phyloP scores from a whole-genome alignment of 208 protist species.

The Borovskyia barvae region DNA sequence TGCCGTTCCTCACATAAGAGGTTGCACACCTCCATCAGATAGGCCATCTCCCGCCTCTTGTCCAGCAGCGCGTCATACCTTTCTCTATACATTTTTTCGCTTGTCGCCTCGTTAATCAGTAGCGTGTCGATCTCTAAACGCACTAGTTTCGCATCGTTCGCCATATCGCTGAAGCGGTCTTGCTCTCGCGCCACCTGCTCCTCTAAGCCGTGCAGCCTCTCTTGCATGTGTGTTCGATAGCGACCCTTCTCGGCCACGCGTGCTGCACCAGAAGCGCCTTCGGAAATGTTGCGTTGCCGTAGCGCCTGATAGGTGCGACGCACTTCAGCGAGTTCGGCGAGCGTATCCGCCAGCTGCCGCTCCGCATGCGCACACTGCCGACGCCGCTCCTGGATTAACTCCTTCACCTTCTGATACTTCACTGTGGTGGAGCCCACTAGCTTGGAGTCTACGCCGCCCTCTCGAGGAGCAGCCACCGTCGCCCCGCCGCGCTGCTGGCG shows the following conservation, averaged over 20 bases:
- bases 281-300: conserved; percentile 3
- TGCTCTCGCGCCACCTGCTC: conserved; percentile 80
- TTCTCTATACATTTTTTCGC: conserved; percentile 82
- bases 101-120: conserved; percentile 80
- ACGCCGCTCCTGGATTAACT: conserved; percentile 37
- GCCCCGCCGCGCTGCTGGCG: not conserved
- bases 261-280: conserved; percentile 1
- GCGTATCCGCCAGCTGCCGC: conserved; percentile 27
- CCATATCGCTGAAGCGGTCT: conserved; percentile 80
- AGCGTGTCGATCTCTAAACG: conserved; percentile 89
- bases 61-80: conserved; percentile 85
- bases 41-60: conserved; percentile 89
- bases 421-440: conserved; percentile 43
- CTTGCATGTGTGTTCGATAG: conserved; percentile 32
- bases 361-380: conserved; percentile 47
- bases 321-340: conserved; percentile 31
- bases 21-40: conserved; percentile 91
- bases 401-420: conserved; percentile 50
- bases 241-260: conserved; percentile 4
- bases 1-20: conserved; percentile 84
- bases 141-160: conserved; percentile 72
- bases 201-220: conserved; percentile 87
- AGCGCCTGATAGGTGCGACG: conserved; percentile 6
- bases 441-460: conserved; percentile 29
- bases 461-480: not conserved